These are phyloP conservation scores for Tausonia pullulans DNA, from an alignment of 1,284 basidiomycete species.

Conservation along the genomic window DNA sequence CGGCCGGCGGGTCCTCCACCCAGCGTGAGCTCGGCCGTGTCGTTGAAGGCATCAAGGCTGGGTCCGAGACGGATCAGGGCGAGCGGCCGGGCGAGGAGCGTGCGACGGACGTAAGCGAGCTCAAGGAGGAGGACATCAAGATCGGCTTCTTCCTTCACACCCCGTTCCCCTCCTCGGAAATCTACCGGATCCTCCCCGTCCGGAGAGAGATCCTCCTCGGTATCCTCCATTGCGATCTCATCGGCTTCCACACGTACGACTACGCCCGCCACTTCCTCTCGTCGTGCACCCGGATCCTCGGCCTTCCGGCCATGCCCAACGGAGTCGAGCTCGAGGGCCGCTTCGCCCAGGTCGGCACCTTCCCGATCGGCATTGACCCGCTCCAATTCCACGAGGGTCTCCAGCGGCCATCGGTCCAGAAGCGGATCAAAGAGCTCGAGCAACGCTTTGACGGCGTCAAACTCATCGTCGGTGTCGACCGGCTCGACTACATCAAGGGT, in stretches of 20 bases:
- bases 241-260: constrained; percentile 99
- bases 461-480: constrained; percentile 95
- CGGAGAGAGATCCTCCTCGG: constrained; percentile 93
- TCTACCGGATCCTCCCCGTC: constrained; percentile 96
- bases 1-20: constrained; percentile 47
- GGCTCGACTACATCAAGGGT: constrained; percentile 98
- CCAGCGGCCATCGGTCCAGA: constrained; percentile 61
- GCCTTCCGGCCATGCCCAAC: constrained; percentile 94
- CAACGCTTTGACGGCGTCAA: constrained; percentile 88
- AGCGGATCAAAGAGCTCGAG: constrained; percentile 69
- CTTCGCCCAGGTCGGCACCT: constrained; percentile 92
- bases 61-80: constrained; percentile 29
- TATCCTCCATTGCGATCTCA: constrained; percentile 88
- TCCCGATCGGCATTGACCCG: constrained; percentile 97
- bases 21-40: constrained; percentile 59
- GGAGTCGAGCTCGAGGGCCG: constrained; percentile 92
- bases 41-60: constrained; percentile 52
- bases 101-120: constrained; percentile 2
- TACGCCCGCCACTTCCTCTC: constrained; percentile 99
- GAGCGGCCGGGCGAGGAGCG: constrained; percentile 7
- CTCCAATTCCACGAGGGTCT: constrained; percentile 80
- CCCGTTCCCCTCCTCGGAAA: constrained; percentile 95
- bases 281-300: constrained; percentile 91
- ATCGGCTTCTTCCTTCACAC: constrained; percentile 99
- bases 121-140: constrained; percentile 46